These are phyloP conservation scores for Kregervanrija fluxuum DNA, from an alignment of 805 yeast species.

Conservation along the genomic window DNA sequence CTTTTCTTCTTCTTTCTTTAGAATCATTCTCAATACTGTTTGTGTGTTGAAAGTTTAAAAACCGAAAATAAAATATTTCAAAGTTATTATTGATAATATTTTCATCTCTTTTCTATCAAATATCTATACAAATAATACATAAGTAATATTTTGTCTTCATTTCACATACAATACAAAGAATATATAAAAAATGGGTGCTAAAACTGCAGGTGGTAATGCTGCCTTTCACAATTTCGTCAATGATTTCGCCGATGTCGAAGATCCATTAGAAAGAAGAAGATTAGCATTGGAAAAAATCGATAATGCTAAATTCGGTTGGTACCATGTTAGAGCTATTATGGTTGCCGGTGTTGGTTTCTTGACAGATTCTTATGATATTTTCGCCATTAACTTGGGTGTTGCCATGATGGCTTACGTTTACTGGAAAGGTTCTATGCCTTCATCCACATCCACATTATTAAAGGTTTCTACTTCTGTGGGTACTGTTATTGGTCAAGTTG, in stretches of 20 bases:
- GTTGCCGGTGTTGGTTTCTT: slow-evolving; percentile 93
- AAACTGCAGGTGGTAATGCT: slow-evolving; percentile 69
- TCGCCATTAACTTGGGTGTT: slow-evolving; percentile 78
- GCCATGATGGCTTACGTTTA: slow-evolving; percentile 72
- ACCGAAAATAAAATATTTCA: no score
- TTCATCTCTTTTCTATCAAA: no score
- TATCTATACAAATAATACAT: no score
- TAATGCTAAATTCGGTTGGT: slow-evolving; percentile 74
- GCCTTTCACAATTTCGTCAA: slow-evolving; percentile 80
- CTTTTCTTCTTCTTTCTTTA: no score
- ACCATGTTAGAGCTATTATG: slow-evolving; percentile 70
- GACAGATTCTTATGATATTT: slow-evolving; percentile 89
- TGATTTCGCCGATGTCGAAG: slow-evolving; percentile 75
- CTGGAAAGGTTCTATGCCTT: slow-evolving; percentile 58
- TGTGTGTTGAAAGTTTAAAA: no score
- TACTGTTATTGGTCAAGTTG: slow-evolving; percentile 85
- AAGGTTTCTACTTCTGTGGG: slow-evolving; percentile 92
- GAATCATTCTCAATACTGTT: no score
- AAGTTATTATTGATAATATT: no score
- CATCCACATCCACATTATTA: slow-evolving; percentile 65
- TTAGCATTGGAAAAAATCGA: slow-evolving; percentile 79
- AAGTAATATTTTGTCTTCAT: no score
- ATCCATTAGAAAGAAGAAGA: slow-evolving; percentile 83
- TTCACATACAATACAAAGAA: neutral
- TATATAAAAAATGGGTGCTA: slow-evolving; percentile 3